These are phyloP conservation scores for Plasmodium gallinaceum DNA, from an alignment of 169 alveolate species.

Conservation along the genomic window DNA sequence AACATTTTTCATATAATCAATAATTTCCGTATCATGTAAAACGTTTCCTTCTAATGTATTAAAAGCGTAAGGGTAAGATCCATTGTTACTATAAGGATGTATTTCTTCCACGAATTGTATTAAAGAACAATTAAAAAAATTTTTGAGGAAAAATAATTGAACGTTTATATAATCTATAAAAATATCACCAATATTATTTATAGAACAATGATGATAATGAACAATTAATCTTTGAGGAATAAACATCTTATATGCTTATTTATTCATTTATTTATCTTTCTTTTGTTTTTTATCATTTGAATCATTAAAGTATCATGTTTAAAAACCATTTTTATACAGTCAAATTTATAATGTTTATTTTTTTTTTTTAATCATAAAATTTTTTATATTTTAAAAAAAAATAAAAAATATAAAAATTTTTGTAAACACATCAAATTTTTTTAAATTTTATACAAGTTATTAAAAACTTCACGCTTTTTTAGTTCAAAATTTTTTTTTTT, in stretches of 20 bases:
- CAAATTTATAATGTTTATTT: too few species aligned
- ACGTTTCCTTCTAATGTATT: conserved; percentile 74
- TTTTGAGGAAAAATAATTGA: conserved; percentile 66
- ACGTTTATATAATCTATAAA: conserved; percentile 70
- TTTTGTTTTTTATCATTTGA: neutral
- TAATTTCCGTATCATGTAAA: conserved; percentile 46
- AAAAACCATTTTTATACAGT: too few species aligned
- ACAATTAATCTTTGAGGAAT: conserved; percentile 75
- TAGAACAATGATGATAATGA: conserved; percentile 75
- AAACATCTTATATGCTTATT: conserved; percentile 20
- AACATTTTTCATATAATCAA: conserved; percentile 77
- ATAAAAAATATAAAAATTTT: too few species aligned
- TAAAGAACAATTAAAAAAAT: conserved; percentile 64
- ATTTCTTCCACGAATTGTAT: conserved; percentile 56
- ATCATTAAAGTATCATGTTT: too few species aligned
- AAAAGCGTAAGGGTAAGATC: conserved; percentile 73
- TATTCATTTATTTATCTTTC: neutral
- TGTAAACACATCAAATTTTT: too few species aligned
- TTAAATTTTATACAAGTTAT: too few species aligned
- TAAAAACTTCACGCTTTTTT: too few species aligned
- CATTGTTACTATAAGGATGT: conserved; percentile 71
- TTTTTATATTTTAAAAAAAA: too few species aligned
- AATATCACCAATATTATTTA: conserved; percentile 64
- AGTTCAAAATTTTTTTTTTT: too few species aligned
- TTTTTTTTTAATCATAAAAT: too few species aligned